Percentiles rank a stretch among this genome's conserved stretches.
Evolutionary conservation across 148 eudicot species (phyloP).

Genomic region (Rhododendron ferrugineum): DNA sequence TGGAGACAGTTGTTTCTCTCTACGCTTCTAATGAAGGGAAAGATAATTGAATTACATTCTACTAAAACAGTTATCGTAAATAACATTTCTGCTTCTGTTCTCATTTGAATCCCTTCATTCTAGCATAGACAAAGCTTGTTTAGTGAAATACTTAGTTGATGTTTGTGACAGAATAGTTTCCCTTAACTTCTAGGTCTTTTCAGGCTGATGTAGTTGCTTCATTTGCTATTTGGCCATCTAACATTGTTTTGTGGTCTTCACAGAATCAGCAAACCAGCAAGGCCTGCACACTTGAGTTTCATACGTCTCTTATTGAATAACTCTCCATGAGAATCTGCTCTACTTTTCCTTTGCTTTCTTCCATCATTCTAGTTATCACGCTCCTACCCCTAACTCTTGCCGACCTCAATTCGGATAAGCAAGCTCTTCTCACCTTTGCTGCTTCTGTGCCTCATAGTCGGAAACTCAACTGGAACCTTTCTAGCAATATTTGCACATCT

Average conservation of each 20-base stretch:
- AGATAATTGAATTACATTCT: background rate
- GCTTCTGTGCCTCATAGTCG: conserved; percentile 15
- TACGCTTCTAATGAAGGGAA: background rate
- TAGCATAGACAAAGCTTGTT: background rate
- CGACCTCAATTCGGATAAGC: conserved; percentile 11
- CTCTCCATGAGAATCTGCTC: conserved; percentile 14
- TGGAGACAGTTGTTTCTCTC: background rate
- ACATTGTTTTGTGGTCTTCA: background rate
- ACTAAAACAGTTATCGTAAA: background rate
- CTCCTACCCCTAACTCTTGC: conserved; percentile 9
- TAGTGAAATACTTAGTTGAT: background rate
- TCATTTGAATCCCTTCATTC: background rate
- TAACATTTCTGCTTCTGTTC: background rate
- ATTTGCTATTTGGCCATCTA: background rate
- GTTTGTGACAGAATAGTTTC: background rate
- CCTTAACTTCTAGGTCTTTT: background rate
- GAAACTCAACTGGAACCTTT: conserved; percentile 11
- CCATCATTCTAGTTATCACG: conserved; percentile 5
- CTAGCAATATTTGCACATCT: conserved; percentile 10
- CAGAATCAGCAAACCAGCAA: conserved; percentile 13
- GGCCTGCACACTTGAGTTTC: background rate
- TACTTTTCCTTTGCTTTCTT: conserved; percentile 7
- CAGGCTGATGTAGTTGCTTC: background rate
- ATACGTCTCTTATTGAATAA: background rate
- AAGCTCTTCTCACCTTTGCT: conserved; percentile 18